Base-by-base conservation (phyloP, 371 early-diverging fungal genomes). In the Gilbertella persicaria region DNA sequence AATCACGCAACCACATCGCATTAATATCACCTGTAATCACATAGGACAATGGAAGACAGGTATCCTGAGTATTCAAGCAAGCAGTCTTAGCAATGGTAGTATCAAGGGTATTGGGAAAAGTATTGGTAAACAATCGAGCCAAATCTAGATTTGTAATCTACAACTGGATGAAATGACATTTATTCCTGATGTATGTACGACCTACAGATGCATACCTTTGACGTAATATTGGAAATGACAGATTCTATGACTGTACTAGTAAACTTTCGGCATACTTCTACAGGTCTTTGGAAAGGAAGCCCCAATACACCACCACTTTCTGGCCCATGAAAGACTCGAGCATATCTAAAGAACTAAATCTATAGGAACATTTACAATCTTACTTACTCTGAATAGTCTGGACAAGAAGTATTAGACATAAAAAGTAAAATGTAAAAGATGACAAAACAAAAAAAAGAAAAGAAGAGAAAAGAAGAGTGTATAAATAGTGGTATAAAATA, bases 1-100 rank as follows among this genome's bases (percentile, higher is more conserved):
- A 83, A 56, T 86, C 87, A 33, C 87, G 71, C 0, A 85, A 64
- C 87, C 87, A 86, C 79, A 84, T 84, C 16, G 87, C 87, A 9
- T 81, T 71, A 21, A 86, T 86, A 45, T 86, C 87, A 14, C 87
- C 87, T 1, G 87, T 86, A 23, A 86, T 79, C 2, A 86, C 60
- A 56, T 79, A 86, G 0, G 82, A 66, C 29, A 82, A 66, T 14
- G 81, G 79, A 14, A 43, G 46, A n/a, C 70, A 67, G 8, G 9
- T 7, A 12, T 9, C 30, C 33, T 24, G 37, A 19, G 49, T 50
- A 3, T 6, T 26, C 29, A 8, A 69, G 23, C 75, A 75, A 4
- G 62, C 40, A 13, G 67, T 64, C 17, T 50, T 45, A 38, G 53
- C 20, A 6, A 86, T 73, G 0, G 86, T 85, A 5, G 86, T 86